phyloP scores from a whole-genome alignment of 176 grass and related monocot genomes.

The Elymus sibiricus region DNA sequence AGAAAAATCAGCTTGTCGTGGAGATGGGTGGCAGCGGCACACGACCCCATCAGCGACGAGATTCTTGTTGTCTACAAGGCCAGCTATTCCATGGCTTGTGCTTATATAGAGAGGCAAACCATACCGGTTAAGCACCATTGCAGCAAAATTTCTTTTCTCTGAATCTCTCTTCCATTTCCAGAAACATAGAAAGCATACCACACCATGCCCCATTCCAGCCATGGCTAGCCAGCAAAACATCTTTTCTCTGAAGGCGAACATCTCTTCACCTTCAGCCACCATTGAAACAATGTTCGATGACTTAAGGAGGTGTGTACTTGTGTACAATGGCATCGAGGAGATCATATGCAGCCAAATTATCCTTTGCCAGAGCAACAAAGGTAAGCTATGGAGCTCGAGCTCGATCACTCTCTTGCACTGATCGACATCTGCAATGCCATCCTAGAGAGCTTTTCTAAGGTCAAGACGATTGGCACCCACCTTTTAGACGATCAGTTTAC shows the following conservation, averaged over 20 bases:
- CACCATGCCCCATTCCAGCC: not conserved
- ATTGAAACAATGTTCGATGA: not conserved
- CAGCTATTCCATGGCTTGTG: not conserved
- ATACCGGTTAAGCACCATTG: slow-evolving; percentile 7
- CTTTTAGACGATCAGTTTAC: too few species aligned
- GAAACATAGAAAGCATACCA: not conserved
- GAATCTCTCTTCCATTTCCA: slow-evolving; percentile 17
- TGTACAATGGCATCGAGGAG: slow-evolving; percentile 25
- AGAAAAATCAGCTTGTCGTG: not conserved
- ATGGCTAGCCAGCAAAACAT: slow-evolving; percentile 46
- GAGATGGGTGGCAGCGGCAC: slow-evolving; percentile 6
- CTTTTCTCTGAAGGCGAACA: not conserved
- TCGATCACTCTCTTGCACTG: slow-evolving; percentile 28
- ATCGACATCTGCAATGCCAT: slow-evolving; percentile 26
- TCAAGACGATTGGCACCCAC: not conserved
- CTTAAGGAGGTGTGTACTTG: slow-evolving; percentile 8
- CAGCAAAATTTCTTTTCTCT: not conserved
- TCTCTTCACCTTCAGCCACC: not conserved
- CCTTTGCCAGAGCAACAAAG: slow-evolving; percentile 29
- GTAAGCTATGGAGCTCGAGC: slow-evolving; percentile 35
- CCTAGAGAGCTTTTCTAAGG: slow-evolving; percentile 3
- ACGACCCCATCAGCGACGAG: not conserved
- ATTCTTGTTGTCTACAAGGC: not conserved
- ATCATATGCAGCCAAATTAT: slow-evolving; percentile 25
- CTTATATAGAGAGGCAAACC: slow-evolving; percentile 16